Conservation (phyloP, 140 eudicot genomes). For the Senecio squalidus region DNA sequence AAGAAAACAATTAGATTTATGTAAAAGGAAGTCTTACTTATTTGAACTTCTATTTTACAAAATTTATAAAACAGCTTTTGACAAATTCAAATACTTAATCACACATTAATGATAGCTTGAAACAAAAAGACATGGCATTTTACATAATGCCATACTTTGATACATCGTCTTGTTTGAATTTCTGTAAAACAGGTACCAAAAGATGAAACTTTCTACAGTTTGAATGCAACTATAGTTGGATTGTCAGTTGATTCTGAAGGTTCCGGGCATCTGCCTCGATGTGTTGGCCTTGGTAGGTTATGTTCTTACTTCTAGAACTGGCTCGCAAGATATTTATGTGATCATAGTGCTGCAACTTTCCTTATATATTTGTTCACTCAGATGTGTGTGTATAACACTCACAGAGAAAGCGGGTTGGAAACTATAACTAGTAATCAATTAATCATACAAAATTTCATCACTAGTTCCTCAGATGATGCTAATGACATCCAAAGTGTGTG, state of each 20-base stretch:
- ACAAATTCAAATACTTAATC: no score
- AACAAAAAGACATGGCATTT: no score
- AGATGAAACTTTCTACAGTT: constrained; percentile 69
- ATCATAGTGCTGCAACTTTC: not conserved
- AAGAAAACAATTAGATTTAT: no score
- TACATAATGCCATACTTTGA: no score
- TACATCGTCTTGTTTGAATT: constrained; percentile 2
- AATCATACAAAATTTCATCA: not conserved
- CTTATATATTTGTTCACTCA: not conserved
- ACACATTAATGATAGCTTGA: no score
- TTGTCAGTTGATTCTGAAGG: constrained; percentile 64
- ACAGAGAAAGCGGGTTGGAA: not conserved
- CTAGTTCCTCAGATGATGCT: not conserved
- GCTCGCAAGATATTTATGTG: not conserved
- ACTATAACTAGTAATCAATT: not conserved
- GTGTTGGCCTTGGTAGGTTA: constrained; percentile 89
- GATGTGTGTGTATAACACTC: not conserved
- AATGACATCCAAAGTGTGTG: not conserved
- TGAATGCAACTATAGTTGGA: constrained; percentile 90
- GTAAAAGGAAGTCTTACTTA: no score
- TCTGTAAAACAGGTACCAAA: constrained; percentile 50
- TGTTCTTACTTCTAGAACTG: not conserved
- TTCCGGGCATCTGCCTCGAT: constrained; percentile 48
- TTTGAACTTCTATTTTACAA: no score
- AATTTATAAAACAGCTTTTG: no score